These are phyloP conservation scores for Aristolochia contorta DNA, from an alignment of 164 flowering plant genomes.

Conservation along the genomic window DNA sequence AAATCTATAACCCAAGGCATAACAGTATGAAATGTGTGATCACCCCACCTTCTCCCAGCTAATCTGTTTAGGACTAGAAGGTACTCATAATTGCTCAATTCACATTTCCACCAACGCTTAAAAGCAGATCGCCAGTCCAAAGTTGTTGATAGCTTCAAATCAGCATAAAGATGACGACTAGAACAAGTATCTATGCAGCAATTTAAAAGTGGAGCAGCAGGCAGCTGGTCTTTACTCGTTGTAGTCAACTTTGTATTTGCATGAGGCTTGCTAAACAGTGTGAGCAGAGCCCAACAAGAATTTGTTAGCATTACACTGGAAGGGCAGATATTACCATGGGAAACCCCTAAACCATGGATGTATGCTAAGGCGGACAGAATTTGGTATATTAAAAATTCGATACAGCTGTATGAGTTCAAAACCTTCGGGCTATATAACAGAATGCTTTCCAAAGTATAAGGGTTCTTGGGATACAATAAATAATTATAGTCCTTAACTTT, in stretches of 20 bases:
- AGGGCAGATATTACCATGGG: slow-evolving; percentile 67
- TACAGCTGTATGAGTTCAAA: slow-evolving; percentile 65
- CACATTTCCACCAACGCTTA: slow-evolving; percentile 83
- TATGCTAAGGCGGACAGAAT: slow-evolving; percentile 65
- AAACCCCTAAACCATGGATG: slow-evolving; percentile 63
- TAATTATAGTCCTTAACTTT: slow-evolving; percentile 32
- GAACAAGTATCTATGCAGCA: slow-evolving; percentile 41
- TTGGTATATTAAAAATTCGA: slow-evolving; percentile 69
- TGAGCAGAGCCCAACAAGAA: slow-evolving; percentile 69
- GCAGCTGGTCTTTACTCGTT: slow-evolving; percentile 8
- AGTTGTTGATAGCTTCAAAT: slow-evolving; percentile 44
- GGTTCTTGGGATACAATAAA: slow-evolving; percentile 50
- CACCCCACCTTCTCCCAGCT: slow-evolving; percentile 99
- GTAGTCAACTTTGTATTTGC: slow-evolving; percentile 12
- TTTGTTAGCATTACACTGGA: slow-evolving; percentile 56
- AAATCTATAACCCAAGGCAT: slow-evolving; percentile 99
- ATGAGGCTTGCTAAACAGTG: slow-evolving; percentile 25
- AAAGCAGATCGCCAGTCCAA: slow-evolving; percentile 64
- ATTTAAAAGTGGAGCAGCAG: slow-evolving; percentile 12
- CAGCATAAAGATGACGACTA: slow-evolving; percentile 49
- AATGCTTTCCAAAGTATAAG: slow-evolving; percentile 64
- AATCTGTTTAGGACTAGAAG: slow-evolving; percentile 70
- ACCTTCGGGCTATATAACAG: slow-evolving; percentile 66
- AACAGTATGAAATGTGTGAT: slow-evolving; percentile 74
- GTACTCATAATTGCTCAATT: slow-evolving; percentile 87